Evolutionary conservation across 2,329 filamentous ascomycete genomes (phyloP).

Genomic region (Sarocladiaceae sp.): DNA sequence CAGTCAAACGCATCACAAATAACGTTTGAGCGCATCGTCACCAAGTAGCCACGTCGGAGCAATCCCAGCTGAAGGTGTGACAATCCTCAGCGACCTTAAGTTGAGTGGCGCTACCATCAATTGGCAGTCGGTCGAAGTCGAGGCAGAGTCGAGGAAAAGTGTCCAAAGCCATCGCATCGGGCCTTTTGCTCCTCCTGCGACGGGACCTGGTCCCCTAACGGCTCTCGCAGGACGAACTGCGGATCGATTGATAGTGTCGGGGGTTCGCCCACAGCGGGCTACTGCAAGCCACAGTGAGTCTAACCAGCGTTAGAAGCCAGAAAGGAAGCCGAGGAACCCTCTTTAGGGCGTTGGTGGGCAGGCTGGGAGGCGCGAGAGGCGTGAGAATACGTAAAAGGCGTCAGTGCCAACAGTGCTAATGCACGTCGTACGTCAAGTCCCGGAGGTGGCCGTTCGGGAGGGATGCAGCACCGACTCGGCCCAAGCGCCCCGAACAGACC

Average conservation of each 20-base stretch:
- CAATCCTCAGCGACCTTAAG: no score
- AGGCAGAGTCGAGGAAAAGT: not conserved
- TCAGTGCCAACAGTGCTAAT: not conserved
- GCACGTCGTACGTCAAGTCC: slow-evolving; percentile 5
- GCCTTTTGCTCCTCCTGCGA: not conserved
- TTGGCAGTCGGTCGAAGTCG: no score
- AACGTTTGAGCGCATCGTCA: not conserved
- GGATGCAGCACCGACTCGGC: slow-evolving; percentile 1
- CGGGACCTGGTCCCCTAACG: not conserved
- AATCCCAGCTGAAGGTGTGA: no score
- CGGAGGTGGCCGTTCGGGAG: slow-evolving; percentile 1
- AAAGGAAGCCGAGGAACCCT: slow-evolving; percentile 2
- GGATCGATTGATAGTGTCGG: not conserved
- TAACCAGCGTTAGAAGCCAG: slow-evolving; percentile 4
- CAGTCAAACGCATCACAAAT: not conserved
- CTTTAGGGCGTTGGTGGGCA: not conserved
- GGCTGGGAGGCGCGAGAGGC: not conserved
- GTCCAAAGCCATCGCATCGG: not conserved
- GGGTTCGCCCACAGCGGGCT: not conserved
- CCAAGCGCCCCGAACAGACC: not conserved
- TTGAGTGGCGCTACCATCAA: no score
- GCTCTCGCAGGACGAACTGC: not conserved
- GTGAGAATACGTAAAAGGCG: not conserved
- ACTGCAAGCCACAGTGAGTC: slow-evolving; percentile 7
- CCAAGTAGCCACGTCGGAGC: no score